Evolutionary conservation across 495 filamentous ascomycete genomes (phyloP).

Genomic region (Neurospora sp.): DNA sequence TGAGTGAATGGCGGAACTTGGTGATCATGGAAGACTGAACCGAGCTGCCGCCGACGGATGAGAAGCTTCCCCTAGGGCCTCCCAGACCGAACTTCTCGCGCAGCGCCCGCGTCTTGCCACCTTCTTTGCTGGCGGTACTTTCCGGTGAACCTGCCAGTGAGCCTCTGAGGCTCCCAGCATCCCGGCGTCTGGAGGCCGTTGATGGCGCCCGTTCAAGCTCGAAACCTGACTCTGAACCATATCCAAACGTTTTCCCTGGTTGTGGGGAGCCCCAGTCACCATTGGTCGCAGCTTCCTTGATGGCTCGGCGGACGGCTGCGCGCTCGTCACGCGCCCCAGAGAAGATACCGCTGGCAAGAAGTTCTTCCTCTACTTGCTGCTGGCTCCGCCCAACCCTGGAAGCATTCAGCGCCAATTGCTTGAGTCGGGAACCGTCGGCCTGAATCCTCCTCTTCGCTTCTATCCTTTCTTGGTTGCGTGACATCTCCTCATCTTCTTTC

Average conservation of each 20-base stretch:
- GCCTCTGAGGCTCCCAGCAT: not conserved
- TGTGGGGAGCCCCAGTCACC: not conserved
- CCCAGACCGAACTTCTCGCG: conserved; percentile 23
- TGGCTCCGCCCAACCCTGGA: conserved; percentile 1
- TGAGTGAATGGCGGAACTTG: conserved; percentile 15
- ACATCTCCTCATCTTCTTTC: conserved; percentile 24
- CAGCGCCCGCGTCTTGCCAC: conserved; percentile 20
- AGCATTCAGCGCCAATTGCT: conserved; percentile 2
- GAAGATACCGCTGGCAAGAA: conserved; percentile 35
- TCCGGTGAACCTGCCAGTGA: conserved; percentile 1
- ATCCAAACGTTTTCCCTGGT: conserved; percentile 1
- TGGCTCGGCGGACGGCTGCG: conserved; percentile 21
- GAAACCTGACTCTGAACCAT: conserved; percentile 14
- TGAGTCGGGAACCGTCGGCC: conserved; percentile 11
- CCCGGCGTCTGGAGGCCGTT: not conserved
- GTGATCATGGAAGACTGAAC: not conserved
- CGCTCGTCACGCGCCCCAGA: conserved; percentile 26
- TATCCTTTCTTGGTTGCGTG: conserved; percentile 14
- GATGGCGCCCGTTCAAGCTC: conserved; percentile 11
- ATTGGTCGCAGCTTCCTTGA: conserved; percentile 4
- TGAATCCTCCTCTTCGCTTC: conserved; percentile 13
- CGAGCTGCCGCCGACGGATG: conserved; percentile 4
- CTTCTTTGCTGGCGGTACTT: conserved; percentile 14
- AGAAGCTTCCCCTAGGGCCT: conserved; percentile 13
- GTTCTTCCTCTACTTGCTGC: conserved; percentile 23